Conservation (phyloP, 331 rosid species). For the Rosa hybrid region DNA sequence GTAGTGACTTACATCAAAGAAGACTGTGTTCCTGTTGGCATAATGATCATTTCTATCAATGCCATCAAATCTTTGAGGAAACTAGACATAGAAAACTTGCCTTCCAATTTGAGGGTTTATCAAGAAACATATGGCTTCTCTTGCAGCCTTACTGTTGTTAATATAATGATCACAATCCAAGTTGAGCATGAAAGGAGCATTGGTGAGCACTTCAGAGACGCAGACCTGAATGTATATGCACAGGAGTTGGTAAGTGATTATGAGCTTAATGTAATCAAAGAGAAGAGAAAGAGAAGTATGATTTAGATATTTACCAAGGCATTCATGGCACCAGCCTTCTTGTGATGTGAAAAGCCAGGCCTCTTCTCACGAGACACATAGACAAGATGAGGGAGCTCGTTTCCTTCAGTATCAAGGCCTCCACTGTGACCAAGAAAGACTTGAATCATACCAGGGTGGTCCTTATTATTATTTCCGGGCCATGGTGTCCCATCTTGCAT, state of each 20-base stretch:
- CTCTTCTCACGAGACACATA: constrained; percentile 94
- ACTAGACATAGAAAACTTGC: constrained; percentile 79
- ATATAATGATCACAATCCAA: constrained; percentile 95
- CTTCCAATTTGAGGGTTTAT: constrained; percentile 90
- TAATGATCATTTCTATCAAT: constrained; percentile 86
- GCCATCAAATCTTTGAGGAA: constrained; percentile 91
- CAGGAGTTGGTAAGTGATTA: constrained; percentile 10
- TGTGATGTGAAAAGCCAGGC: constrained; percentile 89
- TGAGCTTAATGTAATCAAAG: constrained; percentile 13
- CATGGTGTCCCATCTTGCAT: constrained; percentile 99
- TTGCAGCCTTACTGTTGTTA: constrained; percentile 77
- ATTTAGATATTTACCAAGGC: constrained; percentile 57
- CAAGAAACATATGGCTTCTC: constrained; percentile 97
- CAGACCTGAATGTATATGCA: constrained; percentile 60
- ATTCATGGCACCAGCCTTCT: constrained; percentile 94
- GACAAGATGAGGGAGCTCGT: constrained; percentile 88
- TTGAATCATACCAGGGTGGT: constrained; percentile 97
- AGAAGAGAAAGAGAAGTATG: constrained; percentile 15
- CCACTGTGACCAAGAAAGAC: constrained; percentile 84
- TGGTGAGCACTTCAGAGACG: constrained; percentile 87
- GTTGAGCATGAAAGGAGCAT: constrained; percentile 87
- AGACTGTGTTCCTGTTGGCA: constrained; percentile 90
- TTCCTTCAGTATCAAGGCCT: constrained; percentile 74
- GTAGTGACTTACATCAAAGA: constrained; percentile 66
- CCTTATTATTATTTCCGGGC: constrained; percentile 94